Evolutionary conservation across 495 filamentous ascomycete genomes (phyloP).

Genomic region (Sphaerosporella brunnea): DNA sequence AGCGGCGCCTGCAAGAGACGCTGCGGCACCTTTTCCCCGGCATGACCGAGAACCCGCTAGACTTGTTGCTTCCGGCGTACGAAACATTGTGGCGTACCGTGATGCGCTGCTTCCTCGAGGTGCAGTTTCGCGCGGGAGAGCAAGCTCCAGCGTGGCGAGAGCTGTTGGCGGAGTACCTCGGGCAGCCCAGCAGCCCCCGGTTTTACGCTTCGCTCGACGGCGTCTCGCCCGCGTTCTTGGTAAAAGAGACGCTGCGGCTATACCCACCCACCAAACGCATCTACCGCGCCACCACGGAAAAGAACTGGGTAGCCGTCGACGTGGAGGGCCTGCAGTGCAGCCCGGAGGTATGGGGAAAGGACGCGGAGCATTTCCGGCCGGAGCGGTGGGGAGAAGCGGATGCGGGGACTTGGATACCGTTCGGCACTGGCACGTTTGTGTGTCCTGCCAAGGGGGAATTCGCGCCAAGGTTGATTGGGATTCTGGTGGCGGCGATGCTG

Average conservation of each 20-base stretch:
- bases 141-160: too few relatives aligned
- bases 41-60: conserved; percentile 33
- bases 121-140: conserved; percentile 29
- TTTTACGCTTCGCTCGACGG: not conserved
- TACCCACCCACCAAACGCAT: conserved; percentile 48
- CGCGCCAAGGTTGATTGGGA: conserved; percentile 35
- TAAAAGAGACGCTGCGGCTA: conserved; percentile 42
- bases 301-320: conserved; percentile 29
- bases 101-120: conserved; percentile 38
- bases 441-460: conserved; percentile 38
- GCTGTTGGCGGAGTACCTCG: conserved; percentile 15
- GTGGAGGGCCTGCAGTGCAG: conserved; percentile 35
- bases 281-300: conserved; percentile 29
- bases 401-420: conserved; percentile 34
- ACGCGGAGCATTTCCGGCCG: conserved; percentile 33
- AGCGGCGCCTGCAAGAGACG: conserved; percentile 8
- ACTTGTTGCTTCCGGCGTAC: conserved; percentile 46
- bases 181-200: conserved; percentile 17
- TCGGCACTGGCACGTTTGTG: conserved; percentile 31
- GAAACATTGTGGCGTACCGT: conserved; percentile 54
- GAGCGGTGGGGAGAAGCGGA: conserved; percentile 29
- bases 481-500: conserved; percentile 34
- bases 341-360: conserved; percentile 31
- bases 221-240: not conserved
- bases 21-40: conserved; percentile 15